Conservation (phyloP, 2,329 filamentous ascomycete species). For the Acarospora socialis region DNA sequence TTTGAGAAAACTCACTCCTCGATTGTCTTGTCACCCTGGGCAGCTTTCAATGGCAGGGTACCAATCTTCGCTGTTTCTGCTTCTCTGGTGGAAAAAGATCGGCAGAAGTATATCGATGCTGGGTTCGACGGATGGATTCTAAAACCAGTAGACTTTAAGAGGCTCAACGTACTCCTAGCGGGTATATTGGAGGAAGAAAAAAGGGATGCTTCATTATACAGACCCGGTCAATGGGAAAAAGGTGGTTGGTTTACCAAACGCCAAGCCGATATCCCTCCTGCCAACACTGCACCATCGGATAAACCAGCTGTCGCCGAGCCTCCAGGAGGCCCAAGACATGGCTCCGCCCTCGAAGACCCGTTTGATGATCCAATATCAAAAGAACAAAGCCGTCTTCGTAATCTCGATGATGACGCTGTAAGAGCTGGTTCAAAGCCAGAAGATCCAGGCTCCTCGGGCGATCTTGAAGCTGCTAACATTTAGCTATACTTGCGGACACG, state of each 20-base stretch:
- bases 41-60: slow-evolving; percentile 47
- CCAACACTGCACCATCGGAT: slow-evolving; percentile 16
- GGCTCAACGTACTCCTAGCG: slow-evolving; percentile 52
- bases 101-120: slow-evolving; percentile 53
- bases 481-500: too few species aligned
- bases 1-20: slow-evolving; percentile 46
- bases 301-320: slow-evolving; percentile 8
- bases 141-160: slow-evolving; percentile 72
- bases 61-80: slow-evolving; percentile 82
- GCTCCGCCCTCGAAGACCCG: too few species aligned
- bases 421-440: too few species aligned
- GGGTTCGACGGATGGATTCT: slow-evolving; percentile 88
- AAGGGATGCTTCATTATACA: slow-evolving; percentile 51
- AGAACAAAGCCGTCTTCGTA: too few species aligned
- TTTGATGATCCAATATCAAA: slow-evolving; percentile 5
- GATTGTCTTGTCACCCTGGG: slow-evolving; percentile 42
- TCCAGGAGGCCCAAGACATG: background rate
- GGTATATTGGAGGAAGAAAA: slow-evolving; percentile 51
- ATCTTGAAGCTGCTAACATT: too few species aligned
- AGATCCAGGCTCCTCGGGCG: too few species aligned
- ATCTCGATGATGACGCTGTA: too few species aligned
- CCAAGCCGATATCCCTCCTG: slow-evolving; percentile 15
- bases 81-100: slow-evolving; percentile 58
- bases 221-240: slow-evolving; percentile 61
- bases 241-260: slow-evolving; percentile 65